Percentiles rank a stretch among this genome's conserved stretches.
Conservation (phyloP, 805 yeast species). For the Myxozyma sirexii region DNA sequence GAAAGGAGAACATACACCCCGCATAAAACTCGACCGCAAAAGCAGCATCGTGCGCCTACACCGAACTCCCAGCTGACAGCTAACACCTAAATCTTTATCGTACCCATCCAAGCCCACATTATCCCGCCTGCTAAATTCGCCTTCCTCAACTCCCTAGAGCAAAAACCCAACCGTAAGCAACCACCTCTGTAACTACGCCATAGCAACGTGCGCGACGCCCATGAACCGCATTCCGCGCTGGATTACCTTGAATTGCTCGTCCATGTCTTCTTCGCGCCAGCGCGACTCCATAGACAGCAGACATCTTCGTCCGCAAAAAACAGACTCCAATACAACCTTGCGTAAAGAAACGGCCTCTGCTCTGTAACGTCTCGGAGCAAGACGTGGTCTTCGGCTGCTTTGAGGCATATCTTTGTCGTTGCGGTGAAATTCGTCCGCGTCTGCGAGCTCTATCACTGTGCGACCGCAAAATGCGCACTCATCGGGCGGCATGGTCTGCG, state of each 20-base stretch:
- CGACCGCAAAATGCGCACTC: conserved; percentile 23
- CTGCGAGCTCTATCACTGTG: conserved; percentile 1
- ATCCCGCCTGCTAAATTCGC: neutral
- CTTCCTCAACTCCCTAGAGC: neutral
- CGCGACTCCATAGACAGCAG: conserved; percentile 14
- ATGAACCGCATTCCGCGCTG: conserved; percentile 29
- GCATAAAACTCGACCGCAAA: no score
- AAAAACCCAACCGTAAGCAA: neutral
- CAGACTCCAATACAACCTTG: conserved; percentile 25
- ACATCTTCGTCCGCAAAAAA: conserved; percentile 27
- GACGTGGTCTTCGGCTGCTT: neutral
- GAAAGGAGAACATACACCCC: no score
- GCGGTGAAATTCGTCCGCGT: neutral
- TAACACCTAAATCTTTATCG: no score
- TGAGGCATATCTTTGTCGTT: neutral
- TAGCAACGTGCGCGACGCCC: conserved; percentile 7
- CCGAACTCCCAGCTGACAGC: no score
- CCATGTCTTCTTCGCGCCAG: conserved; percentile 30
- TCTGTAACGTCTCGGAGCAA: conserved; percentile 17
- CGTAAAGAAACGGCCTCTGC: conserved; percentile 17
- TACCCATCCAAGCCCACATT: no score
- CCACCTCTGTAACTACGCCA: neutral
- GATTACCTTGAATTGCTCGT: conserved; percentile 23
- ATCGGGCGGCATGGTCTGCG: conserved; percentile 26
- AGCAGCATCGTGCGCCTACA: no score